Percentiles rank a stretch among this genome's conserved stretches.
phyloP scores from a whole-genome alignment of 2,329 filamentous ascomycete genomes.

The Bertia moriformis region DNA sequence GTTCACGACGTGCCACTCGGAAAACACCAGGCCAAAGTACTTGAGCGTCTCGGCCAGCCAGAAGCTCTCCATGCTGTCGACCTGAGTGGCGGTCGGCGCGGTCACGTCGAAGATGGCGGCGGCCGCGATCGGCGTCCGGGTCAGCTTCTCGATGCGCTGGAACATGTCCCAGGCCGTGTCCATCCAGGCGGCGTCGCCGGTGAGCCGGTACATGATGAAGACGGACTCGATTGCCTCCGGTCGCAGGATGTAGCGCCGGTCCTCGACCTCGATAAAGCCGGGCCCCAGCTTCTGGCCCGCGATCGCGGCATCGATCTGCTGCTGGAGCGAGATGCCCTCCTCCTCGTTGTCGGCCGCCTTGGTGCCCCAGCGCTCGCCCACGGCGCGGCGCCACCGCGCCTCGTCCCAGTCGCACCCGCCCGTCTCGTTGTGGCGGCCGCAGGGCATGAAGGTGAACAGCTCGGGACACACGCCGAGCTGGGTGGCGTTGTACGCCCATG shows the following conservation, averaged over 20 bases:
- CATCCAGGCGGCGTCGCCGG: conserved; percentile 49
- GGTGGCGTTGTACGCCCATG: conserved; percentile 36
- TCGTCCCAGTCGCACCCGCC: conserved; percentile 21
- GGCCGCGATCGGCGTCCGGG: conserved; percentile 46
- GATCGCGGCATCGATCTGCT: conserved; percentile 18
- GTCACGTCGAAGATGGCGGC: conserved; percentile 55
- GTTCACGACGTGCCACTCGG: conserved; percentile 39
- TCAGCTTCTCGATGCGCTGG: conserved; percentile 41
- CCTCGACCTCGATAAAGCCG: conserved; percentile 38
- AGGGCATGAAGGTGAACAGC: conserved; percentile 24
- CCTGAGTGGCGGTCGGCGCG: conserved; percentile 15
- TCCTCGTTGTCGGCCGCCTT: conserved; percentile 2
- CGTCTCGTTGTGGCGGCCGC: conserved; percentile 17
- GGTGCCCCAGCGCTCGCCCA: conserved; percentile 11
- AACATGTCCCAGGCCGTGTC: conserved; percentile 67
- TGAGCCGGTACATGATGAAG: conserved; percentile 64
- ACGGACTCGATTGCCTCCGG: conserved; percentile 72
- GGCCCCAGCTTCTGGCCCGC: conserved; percentile 25
- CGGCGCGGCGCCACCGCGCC: conserved; percentile 16
- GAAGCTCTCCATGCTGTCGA: conserved; percentile 62
- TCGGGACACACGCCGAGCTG: conserved; percentile 38
- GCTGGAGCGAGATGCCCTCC: conserved; percentile 4
- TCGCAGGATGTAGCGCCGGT: conserved; percentile 48
- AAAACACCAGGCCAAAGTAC: conserved; percentile 51
- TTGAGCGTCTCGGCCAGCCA: conserved; percentile 59